These are phyloP conservation scores for Ophiostoma angusticollis DNA, from an alignment of 2,329 filamentous ascomycete genomes.

Conservation along the genomic window DNA sequence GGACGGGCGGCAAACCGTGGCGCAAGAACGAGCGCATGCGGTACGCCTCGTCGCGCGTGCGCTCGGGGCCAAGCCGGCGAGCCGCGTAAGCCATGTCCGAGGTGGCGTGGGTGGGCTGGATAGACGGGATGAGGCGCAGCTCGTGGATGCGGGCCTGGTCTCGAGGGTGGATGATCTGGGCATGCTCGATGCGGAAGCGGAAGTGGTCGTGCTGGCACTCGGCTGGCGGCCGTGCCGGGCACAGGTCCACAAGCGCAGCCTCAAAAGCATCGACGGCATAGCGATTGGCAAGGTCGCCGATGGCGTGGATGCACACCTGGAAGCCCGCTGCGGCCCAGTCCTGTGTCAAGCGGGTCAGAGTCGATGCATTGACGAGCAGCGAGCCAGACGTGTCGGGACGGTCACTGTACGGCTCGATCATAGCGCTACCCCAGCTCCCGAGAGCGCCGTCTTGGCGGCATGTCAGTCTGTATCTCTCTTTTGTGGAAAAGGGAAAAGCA, in stretches of 20 bases:
- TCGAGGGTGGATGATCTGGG: slow-evolving; percentile 54
- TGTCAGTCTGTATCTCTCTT: too few species aligned
- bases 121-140: slow-evolving; percentile 51
- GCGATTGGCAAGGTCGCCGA: slow-evolving; percentile 56
- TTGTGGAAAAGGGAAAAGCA: too few species aligned
- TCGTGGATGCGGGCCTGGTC: slow-evolving; percentile 48
- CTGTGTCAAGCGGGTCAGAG: slow-evolving; percentile 38
- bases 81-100: slow-evolving; percentile 58
- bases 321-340: slow-evolving; percentile 49
- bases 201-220: slow-evolving; percentile 14
- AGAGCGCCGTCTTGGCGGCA: slow-evolving; percentile 60
- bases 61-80: slow-evolving; percentile 41
- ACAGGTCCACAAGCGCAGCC: slow-evolving; percentile 39
- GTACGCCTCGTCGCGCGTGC: slow-evolving; percentile 47
- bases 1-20: slow-evolving; percentile 24
- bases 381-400: slow-evolving; percentile 48
- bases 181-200: slow-evolving; percentile 57
- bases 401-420: slow-evolving; percentile 59
- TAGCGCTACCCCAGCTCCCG: slow-evolving; percentile 58
- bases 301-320: slow-evolving; percentile 62
- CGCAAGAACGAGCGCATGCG: slow-evolving; percentile 49
- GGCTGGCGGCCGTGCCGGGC: slow-evolving; percentile 29
- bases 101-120: slow-evolving; percentile 61
- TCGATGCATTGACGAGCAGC: slow-evolving; percentile 51
- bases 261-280: slow-evolving; percentile 51